These are phyloP conservation scores for Phytophthora agathidicida DNA, from an alignment of 352 stramenopile species.

Conservation along the genomic window DNA sequence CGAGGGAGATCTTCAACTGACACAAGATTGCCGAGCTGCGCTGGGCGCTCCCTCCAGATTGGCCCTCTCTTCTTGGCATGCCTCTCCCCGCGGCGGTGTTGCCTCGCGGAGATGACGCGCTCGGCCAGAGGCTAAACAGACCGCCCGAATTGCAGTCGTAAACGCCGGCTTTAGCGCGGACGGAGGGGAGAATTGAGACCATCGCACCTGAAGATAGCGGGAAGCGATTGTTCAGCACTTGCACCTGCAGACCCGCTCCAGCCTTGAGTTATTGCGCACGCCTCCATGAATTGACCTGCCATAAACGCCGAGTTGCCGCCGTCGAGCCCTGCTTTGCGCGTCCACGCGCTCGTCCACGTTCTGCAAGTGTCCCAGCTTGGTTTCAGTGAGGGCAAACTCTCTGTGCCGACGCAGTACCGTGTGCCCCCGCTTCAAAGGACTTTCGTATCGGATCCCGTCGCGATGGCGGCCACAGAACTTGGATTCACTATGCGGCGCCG, in stretches of 20 bases:
- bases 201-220: not conserved
- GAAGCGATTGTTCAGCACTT: not conserved
- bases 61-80: conserved; percentile 14
- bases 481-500: conserved; percentile 9
- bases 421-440: conserved; percentile 9
- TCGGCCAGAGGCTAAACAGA: conserved; percentile 27
- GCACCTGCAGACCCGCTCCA: not conserved
- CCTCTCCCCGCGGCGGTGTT: conserved; percentile 22
- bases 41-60: conserved; percentile 17
- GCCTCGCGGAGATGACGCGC: conserved; percentile 28
- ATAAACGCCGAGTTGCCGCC: not conserved
- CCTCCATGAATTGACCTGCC: not conserved
- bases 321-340: conserved; percentile 19
- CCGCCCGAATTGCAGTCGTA: conserved; percentile 6
- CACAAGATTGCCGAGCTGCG: conserved; percentile 19
- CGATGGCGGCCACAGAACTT: no score
- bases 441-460: conserved; percentile 19
- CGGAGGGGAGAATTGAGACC: conserved; percentile 6
- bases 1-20: conserved; percentile 71
- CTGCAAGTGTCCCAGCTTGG: conserved; percentile 30
- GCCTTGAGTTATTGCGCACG: conserved; percentile 2
- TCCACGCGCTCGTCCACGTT: conserved; percentile 17
- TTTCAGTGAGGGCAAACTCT: conserved; percentile 37
- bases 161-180: not conserved
- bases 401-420: conserved; percentile 14